These are phyloP conservation scores for Leccinum olivaceopallidum DNA, from an alignment of 768 basidiomycete species.

Conservation along the genomic window DNA sequence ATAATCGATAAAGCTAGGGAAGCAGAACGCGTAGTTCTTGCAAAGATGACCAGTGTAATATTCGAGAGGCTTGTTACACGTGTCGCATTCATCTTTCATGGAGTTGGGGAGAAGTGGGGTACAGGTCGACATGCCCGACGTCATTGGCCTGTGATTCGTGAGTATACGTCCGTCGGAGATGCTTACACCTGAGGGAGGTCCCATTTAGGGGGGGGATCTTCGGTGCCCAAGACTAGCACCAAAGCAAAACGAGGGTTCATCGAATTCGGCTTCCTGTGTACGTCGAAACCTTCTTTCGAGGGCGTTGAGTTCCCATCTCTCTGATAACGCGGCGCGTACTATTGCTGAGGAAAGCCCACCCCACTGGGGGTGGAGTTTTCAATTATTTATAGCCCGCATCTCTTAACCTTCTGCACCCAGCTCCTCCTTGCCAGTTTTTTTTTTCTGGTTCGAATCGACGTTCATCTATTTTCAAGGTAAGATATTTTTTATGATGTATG, in stretches of 20 bases:
- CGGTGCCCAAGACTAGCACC: neutral
- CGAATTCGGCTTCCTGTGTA: neutral
- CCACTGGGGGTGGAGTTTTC: neutral
- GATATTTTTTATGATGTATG: neutral
- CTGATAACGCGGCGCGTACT: neutral
- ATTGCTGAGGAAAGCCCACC: neutral
- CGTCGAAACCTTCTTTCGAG: neutral
- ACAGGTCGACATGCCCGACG: no score
- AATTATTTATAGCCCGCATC: slow-evolving; percentile 6
- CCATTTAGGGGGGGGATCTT: slow-evolving; percentile 12
- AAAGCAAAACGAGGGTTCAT: neutral
- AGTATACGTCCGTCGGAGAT: no score
- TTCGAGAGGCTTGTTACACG: no score
- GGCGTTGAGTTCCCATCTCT: slow-evolving; percentile 4
- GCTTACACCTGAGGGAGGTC: neutral
- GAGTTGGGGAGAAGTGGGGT: no score
- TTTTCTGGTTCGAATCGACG: neutral
- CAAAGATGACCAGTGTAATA: no score
- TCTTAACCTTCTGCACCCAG: neutral
- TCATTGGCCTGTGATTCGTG: neutral
- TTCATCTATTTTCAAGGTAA: neutral
- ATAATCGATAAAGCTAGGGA: neutral
- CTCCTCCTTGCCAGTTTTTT: neutral
- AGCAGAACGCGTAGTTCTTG: no score
- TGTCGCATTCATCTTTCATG: no score